Conservation (phyloP, 345 rosid genomes). For the Hibiscus mutabilis region DNA sequence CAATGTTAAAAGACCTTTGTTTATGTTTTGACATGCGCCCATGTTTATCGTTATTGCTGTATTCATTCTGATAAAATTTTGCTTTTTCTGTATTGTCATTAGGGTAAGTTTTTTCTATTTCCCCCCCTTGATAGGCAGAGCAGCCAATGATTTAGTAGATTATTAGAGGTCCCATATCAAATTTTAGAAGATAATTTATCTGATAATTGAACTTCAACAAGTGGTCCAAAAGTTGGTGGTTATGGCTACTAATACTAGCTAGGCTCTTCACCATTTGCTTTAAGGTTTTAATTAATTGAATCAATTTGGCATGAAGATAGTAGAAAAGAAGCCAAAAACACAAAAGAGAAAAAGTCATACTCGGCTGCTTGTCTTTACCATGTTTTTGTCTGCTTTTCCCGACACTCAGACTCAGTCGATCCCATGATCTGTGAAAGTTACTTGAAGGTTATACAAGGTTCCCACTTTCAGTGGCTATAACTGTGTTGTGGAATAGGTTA, state of each 20-base stretch:
- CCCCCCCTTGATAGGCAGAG: neutral
- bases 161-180: neutral
- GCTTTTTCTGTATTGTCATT: neutral
- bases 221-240: neutral
- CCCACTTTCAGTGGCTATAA: neutral
- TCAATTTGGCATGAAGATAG: neutral
- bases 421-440: neutral
- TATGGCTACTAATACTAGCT: too few species aligned
- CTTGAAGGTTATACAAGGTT: neutral
- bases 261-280: neutral
- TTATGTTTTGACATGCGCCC: neutral
- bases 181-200: neutral
- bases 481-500: neutral
- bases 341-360: neutral
- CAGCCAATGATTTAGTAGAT: neutral
- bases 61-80: neutral
- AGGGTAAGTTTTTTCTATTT: neutral
- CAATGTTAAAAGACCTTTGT: neutral
- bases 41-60: neutral
- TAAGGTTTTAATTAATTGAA: neutral
- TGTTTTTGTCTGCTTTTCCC: slow-evolving; percentile 16
- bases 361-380: slow-evolving; percentile 23
- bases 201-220: neutral
- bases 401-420: neutral
- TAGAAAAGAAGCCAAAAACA: slow-evolving; percentile 12